Evolutionary conservation across 345 rosid genomes (phyloP).

Genomic region (Salix suchowensis): DNA sequence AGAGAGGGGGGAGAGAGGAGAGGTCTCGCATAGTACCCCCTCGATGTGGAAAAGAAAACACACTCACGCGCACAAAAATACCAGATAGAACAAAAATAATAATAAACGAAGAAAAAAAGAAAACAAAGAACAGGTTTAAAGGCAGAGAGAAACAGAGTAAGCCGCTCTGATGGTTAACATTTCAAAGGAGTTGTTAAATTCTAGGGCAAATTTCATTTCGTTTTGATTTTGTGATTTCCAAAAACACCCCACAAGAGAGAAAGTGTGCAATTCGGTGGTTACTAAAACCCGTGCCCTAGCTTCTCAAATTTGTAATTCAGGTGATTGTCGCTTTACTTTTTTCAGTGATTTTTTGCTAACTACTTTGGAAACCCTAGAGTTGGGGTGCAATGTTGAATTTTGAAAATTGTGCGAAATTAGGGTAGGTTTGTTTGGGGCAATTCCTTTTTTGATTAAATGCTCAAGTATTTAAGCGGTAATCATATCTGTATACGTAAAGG

Average conservation of each 20-base stretch:
- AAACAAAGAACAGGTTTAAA: too few relatives aligned
- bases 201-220: constrained; percentile 6
- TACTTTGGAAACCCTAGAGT: constrained; percentile 15
- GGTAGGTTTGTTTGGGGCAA: constrained; percentile 17
- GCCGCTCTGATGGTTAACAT: constrained; percentile 13
- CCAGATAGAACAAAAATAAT: not conserved
- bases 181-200: not conserved
- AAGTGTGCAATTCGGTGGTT: not conserved
- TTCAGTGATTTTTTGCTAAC: not conserved
- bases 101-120: too few relatives aligned
- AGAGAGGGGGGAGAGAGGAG: not conserved
- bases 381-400: constrained; percentile 6
- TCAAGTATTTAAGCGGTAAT: not conserved
- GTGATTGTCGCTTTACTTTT: constrained; percentile 11
- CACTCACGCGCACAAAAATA: not conserved
- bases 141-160: not conserved
- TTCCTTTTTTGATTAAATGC: not conserved
- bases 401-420: constrained; percentile 7
- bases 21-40: constrained; percentile 11
- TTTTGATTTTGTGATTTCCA: not conserved
- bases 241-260: constrained; percentile 23
- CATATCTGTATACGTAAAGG: not conserved
- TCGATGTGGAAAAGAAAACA: not conserved
- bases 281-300: constrained; percentile 8
- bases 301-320: constrained; percentile 16